Evolutionary conservation across 2,329 filamentous ascomycete genomes (phyloP).

Genomic region (Chalaropsis thielavioides): DNA sequence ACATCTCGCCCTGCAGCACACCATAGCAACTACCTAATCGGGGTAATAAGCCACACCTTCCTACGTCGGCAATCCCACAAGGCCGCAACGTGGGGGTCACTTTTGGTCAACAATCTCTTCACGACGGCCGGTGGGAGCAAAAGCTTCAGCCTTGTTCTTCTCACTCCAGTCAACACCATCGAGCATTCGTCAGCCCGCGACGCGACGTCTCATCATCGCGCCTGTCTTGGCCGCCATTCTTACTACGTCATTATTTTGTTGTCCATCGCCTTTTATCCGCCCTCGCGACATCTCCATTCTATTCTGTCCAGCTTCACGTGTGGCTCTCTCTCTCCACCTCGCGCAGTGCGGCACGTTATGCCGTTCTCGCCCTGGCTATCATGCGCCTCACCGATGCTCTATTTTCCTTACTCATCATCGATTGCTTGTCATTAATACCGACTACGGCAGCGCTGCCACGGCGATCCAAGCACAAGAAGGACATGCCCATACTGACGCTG

Average conservation of each 20-base stretch:
- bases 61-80: not conserved
- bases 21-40: not conserved
- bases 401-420: constrained; percentile 11
- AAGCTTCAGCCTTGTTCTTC: not conserved
- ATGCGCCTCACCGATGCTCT: constrained; percentile 8
- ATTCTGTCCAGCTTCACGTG: not conserved
- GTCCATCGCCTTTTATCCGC: constrained; percentile 1
- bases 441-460: not conserved
- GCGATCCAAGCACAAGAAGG: constrained; percentile 6
- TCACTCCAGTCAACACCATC: not conserved
- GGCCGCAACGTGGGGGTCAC: not conserved
- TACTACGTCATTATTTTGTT: not conserved
- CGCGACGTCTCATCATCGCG: not conserved
- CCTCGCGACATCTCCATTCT: not conserved
- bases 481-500: constrained; percentile 17
- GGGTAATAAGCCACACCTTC: not conserved
- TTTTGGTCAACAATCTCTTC: not conserved
- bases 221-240: not conserved
- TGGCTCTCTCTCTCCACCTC: not conserved
- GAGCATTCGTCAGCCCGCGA: not conserved
- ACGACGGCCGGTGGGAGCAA: not conserved
- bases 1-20: not conserved
- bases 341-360: not conserved
- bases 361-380: not conserved
- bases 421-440: constrained; percentile 1